Evolutionary conservation across 495 filamentous ascomycete species (phyloP), one percentile per base, ranked within the genome.

Genomic region (Neurospora sp.): DNA sequence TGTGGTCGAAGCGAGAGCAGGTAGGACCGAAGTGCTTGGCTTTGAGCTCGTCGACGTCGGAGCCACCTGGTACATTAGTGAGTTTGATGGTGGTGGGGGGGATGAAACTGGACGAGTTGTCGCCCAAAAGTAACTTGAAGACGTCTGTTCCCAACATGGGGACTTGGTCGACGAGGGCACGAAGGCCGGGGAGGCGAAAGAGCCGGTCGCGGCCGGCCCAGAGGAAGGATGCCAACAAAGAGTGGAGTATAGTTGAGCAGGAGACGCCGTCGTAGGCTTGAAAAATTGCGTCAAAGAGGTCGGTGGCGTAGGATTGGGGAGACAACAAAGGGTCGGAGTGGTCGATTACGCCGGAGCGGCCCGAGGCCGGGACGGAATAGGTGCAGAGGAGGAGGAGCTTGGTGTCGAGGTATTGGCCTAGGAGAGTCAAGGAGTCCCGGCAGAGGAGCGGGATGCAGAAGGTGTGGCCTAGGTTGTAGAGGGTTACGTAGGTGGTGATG

Each of bases 171-270:
- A 70, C 41, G 0, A 77, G 14, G 9, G 53, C 1, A 20, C 10
- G 18, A 12, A 78, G 59, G 42, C 27, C 41, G 0, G 37, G 27
- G 0, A 61, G 16, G 5, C n/a, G 6, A 1, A 76, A 69, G 0
- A 78, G 45, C 0, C 72, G 70, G 16, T 69, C 68, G 42, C 77
- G 75, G 18, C 73, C 77, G 4, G 75, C 77, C 69, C 53, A 78
- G 69, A 75, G 44, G 20, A 77, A 78, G 16, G 59, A 48, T 2
- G 70, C 69, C 0, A 78, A 69, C 0, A 78, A 35, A 0, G 35
- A 40, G n/a, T 77, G 77, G 1, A 75, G 69, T 12, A n/a, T 18
- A 9, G 72, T 74, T 9, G 42, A 5, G 1, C 3, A 14, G 3
- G 5, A 8, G 38, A 68, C 38, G 22, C 69, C 53, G 20, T 39